Conservation (phyloP, 2,329 filamentous ascomycete genomes). For the Aspergillus tubingensis region DNA sequence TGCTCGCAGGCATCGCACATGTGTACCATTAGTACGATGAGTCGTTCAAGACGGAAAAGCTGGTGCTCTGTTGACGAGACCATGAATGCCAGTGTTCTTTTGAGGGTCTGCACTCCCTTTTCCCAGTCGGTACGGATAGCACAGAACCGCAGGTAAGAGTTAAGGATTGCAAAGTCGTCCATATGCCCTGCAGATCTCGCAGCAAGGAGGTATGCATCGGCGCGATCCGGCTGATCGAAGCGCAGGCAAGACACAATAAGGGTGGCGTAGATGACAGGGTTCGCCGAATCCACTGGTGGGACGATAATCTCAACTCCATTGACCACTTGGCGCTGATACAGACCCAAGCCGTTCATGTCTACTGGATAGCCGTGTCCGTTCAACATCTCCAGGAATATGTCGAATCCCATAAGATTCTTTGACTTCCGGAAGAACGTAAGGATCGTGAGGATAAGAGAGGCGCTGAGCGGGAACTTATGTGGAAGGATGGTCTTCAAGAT, state of each 20-base stretch:
- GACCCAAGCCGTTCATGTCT: conserved; percentile 32
- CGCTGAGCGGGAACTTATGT: conserved; percentile 38
- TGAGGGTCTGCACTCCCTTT: conserved; percentile 35
- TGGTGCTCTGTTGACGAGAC: conserved; percentile 36
- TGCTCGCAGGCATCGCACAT: conserved; percentile 40
- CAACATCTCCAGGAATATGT: conserved; percentile 41
- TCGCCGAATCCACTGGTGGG: conserved; percentile 37
- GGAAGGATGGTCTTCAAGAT: conserved; percentile 41
- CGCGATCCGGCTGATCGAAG: conserved; percentile 44
- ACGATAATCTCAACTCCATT: conserved; percentile 41
- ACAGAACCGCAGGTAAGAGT: conserved; percentile 42
- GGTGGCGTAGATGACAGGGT: conserved; percentile 37
- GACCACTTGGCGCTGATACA: conserved; percentile 30
- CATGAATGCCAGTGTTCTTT: conserved; percentile 39
- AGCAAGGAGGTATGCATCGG: conserved; percentile 43
- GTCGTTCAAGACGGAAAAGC: conserved; percentile 30
- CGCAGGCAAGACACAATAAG: conserved; percentile 41
- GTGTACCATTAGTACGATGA: conserved; percentile 43
- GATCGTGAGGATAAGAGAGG: conserved; percentile 40
- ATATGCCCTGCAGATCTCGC: conserved; percentile 38
- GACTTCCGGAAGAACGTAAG: conserved; percentile 42
- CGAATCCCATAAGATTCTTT: conserved; percentile 44
- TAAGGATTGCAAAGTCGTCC: conserved; percentile 41
- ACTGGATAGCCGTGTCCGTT: conserved; percentile 37
- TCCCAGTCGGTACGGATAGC: conserved; percentile 39